These are phyloP conservation scores for Starmerella stigmatis DNA, from an alignment of 805 yeast species.

Conservation along the genomic window DNA sequence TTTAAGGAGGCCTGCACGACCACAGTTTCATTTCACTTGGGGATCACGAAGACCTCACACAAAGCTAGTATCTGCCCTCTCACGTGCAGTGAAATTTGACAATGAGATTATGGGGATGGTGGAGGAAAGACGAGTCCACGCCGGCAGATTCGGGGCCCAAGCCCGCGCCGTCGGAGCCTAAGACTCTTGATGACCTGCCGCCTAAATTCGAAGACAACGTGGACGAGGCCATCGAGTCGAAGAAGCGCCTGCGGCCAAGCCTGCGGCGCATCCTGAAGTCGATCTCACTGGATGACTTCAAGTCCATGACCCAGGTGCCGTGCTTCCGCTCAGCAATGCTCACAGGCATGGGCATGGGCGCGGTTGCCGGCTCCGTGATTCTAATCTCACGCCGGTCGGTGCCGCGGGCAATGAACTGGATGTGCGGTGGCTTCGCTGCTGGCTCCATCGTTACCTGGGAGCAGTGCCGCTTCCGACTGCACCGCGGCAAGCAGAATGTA, in stretches of 20 bases:
- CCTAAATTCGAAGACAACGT: constrained; percentile 28
- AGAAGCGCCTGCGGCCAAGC: constrained; percentile 17
- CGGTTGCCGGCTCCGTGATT: constrained; percentile 28
- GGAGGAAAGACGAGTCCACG: constrained; percentile 18
- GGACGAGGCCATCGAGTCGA: constrained; percentile 13
- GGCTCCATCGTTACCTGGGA: constrained; percentile 88
- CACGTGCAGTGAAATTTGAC: constrained; percentile 2
- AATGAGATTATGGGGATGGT: constrained; percentile 27
- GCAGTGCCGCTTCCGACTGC: constrained; percentile 68
- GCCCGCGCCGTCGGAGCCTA: no score
- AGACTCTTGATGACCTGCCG: constrained; percentile 28
- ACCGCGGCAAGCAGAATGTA: constrained; percentile 55
- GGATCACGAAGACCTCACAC: no score
- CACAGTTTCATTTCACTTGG: no score
- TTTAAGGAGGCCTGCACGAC: no score
- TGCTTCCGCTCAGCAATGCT: constrained; percentile 33
- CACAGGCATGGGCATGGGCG: constrained; percentile 30
- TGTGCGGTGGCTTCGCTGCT: constrained; percentile 61
- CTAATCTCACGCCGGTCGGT: constrained; percentile 22
- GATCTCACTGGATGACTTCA: constrained; percentile 28
- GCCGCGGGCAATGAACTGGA: constrained; percentile 65
- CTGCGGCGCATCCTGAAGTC: constrained; percentile 21
- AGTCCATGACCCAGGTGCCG: constrained; percentile 28
- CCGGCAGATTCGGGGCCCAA: background rate
- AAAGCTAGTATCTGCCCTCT: no score